Conservation (phyloP, 805 yeast species). For the Candida multigemmis region DNA sequence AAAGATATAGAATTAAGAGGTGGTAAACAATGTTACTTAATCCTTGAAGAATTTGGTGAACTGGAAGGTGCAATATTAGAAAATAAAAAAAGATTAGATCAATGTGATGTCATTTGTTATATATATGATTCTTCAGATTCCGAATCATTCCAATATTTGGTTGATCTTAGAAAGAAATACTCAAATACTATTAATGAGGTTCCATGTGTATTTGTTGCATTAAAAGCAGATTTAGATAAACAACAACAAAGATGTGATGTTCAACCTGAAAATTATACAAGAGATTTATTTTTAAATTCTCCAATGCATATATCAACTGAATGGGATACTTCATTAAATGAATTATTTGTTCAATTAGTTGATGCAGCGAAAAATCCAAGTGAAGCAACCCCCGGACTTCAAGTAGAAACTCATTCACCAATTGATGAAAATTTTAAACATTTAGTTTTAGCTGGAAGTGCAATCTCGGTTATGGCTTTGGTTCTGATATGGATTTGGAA, state of each 20-base stretch:
- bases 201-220: constrained; percentile 83
- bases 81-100: constrained; percentile 58
- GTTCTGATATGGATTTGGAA: constrained; percentile 61
- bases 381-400: constrained; percentile 63
- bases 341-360: constrained; percentile 76
- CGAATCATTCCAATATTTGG: constrained; percentile 78
- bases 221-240: constrained; percentile 91
- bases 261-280: constrained; percentile 84
- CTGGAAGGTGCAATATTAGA: constrained; percentile 75
- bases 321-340: constrained; percentile 84
- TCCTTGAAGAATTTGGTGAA: constrained; percentile 85
- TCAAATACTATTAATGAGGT: constrained; percentile 49
- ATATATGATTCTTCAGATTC: constrained; percentile 95
- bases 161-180: constrained; percentile 56
- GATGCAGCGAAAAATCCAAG: constrained; percentile 82
- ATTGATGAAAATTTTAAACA: constrained; percentile 44
- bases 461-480: constrained; percentile 56
- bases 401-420: constrained; percentile 52
- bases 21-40: constrained; percentile 90
- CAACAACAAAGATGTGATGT: constrained; percentile 83
- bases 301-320: constrained; percentile 87
- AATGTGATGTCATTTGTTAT: constrained; percentile 86
- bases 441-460: constrained; percentile 57
- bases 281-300: constrained; percentile 55
- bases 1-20: constrained; percentile 91